Conservation (phyloP, 257 asterid genomes). For the Cruciata laevipes region DNA sequence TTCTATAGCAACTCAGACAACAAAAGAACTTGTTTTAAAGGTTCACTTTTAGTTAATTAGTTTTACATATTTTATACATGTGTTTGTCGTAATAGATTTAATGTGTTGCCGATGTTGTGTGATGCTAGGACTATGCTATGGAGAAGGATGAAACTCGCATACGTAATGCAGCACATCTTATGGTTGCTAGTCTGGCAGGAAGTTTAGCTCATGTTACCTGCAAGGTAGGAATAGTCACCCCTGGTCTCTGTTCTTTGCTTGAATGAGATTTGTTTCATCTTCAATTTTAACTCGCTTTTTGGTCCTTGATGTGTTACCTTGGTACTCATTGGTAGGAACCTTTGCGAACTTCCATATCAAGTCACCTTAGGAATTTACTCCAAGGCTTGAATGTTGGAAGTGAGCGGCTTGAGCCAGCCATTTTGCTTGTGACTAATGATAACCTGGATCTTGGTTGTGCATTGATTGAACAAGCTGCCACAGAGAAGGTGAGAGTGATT, state of each 20-base stretch:
- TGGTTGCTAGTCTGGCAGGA: conserved; percentile 99
- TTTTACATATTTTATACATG: neutral
- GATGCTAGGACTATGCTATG: conserved; percentile 84
- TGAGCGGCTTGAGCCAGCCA: conserved; percentile 77
- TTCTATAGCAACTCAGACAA: conserved; percentile 91
- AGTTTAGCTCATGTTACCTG: conserved; percentile 98
- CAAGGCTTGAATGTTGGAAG: conserved; percentile 48
- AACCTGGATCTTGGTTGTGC: conserved; percentile 99
- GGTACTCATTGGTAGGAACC: conserved; percentile 54
- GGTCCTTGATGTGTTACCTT: neutral
- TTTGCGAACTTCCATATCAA: conserved; percentile 72
- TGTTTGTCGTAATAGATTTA: neutral
- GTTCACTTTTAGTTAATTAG: conserved; percentile 24
- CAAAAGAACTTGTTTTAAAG: conserved; percentile 95
- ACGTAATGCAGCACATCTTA: conserved; percentile 88
- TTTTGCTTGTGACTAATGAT: conserved; percentile 84
- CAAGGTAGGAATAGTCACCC: conserved; percentile 52
- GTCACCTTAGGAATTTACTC: conserved; percentile 75
- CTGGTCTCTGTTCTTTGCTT: conserved; percentile 7
- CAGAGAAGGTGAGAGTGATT: conserved; percentile 61
- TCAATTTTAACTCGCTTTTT: conserved; percentile 1
- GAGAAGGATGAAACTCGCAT: conserved; percentile 91
- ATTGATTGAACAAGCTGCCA: conserved; percentile 95
- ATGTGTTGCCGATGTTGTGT: neutral
- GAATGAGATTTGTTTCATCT: neutral